Conservation (phyloP, 2,329 filamentous ascomycete species). For the Sporothrix brasiliensis region DNA sequence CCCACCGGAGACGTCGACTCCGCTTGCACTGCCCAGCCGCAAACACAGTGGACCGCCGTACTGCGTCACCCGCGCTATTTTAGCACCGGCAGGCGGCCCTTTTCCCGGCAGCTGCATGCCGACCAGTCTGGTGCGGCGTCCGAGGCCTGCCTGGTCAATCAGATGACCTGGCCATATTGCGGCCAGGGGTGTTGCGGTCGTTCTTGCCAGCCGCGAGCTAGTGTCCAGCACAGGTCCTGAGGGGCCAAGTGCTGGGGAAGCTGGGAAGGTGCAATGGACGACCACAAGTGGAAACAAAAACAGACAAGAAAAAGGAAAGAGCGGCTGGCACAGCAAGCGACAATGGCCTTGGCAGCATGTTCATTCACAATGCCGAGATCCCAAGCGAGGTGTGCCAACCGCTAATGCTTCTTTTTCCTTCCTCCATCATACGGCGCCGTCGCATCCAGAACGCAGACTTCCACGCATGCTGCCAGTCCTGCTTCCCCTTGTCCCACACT, state of each 20-base stretch:
- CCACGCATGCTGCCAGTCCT: background rate
- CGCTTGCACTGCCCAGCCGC: background rate
- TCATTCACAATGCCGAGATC: slow-evolving; percentile 5
- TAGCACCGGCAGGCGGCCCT: slow-evolving; percentile 28
- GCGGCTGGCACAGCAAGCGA: background rate
- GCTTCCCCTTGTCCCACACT: background rate
- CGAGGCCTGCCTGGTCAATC: background rate
- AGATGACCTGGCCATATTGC: background rate
- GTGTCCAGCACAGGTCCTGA: background rate
- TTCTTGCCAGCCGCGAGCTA: background rate
- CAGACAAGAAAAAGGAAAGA: background rate
- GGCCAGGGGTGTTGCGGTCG: background rate
- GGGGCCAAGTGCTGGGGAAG: slow-evolving; percentile 6
- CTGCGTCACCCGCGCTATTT: slow-evolving; percentile 7
- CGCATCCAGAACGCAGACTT: background rate
- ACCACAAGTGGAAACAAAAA: background rate
- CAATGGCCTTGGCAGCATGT: background rate
- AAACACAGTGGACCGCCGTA: background rate
- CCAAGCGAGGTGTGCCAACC: background rate
- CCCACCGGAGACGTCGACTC: background rate
- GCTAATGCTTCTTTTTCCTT: background rate
- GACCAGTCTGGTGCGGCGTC: slow-evolving; percentile 26
- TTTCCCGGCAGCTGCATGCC: slow-evolving; percentile 26
- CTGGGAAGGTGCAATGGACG: slow-evolving; percentile 8
- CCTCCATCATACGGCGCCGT: background rate